Conservation (phyloP, 2,329 filamentous ascomycete species). For the Sporothrix globosa region DNA sequence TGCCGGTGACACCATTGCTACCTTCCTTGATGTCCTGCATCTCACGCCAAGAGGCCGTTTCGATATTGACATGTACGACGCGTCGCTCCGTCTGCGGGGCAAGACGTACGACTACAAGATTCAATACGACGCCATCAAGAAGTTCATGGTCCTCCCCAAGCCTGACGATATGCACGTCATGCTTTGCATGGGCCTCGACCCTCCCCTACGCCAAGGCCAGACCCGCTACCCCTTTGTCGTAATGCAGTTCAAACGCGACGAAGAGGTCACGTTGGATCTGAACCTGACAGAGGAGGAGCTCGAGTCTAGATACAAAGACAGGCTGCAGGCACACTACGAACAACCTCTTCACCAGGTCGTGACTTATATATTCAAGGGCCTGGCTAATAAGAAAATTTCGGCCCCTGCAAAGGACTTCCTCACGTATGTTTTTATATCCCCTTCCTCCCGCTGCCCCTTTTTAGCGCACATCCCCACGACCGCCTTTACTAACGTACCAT, state of each 20-base stretch:
- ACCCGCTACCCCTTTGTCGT: slow-evolving; percentile 97
- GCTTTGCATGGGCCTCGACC: slow-evolving; percentile 91
- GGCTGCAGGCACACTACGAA: slow-evolving; percentile 86
- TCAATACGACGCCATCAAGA: slow-evolving; percentile 96
- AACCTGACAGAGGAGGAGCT: slow-evolving; percentile 93
- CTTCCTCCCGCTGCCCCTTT: not conserved
- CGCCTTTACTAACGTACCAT: not conserved
- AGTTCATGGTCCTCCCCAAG: slow-evolving; percentile 97
- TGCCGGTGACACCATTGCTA: slow-evolving; percentile 96
- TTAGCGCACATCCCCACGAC: not conserved
- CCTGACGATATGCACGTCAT: slow-evolving; percentile 97
- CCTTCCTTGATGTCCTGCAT: slow-evolving; percentile 94
- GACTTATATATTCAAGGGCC: slow-evolving; percentile 89
- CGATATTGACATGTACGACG: slow-evolving; percentile 99
- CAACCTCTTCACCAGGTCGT: slow-evolving; percentile 91
- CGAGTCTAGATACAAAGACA: slow-evolving; percentile 83
- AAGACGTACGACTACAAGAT: slow-evolving; percentile 99
- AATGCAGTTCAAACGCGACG: slow-evolving; percentile 98
- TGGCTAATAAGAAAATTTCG: slow-evolving; percentile 93
- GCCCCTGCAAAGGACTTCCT: slow-evolving; percentile 92
- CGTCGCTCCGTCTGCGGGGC: slow-evolving; percentile 91
- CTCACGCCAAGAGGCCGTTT: slow-evolving; percentile 98
- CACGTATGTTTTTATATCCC: slow-evolving; percentile 55
- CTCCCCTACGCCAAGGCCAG: slow-evolving; percentile 92
- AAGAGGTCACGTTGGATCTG: slow-evolving; percentile 93